Base-by-base conservation (phyloP, 2,329 filamentous ascomycete species). In the Podosphaera leucotricha region DNA sequence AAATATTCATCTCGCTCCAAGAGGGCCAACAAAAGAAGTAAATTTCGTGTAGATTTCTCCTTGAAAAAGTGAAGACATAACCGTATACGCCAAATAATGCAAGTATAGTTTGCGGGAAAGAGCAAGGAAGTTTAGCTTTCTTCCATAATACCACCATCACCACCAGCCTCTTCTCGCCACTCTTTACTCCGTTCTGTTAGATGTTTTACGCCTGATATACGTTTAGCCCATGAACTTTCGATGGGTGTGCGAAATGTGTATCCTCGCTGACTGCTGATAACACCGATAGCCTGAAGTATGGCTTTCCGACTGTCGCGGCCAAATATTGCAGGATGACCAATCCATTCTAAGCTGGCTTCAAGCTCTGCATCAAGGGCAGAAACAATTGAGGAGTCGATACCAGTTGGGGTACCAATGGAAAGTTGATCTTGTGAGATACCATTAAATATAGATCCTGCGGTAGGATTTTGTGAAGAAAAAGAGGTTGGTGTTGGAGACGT, bases 281-380 rank as follows among this genome's bases (percentile, higher is more conserved):
- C 86, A 6, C 90, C 87, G 52, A 98, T 95, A 15, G 86, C 84
- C 60, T 98, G 90, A 20, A 98, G 68, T 2, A 98, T 86, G 3
- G 87, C 84, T 65, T 98, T 98, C 55, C 90, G 77, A 46, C 82
- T 90, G 59, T 98, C 90, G 33, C 90, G 76, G 7, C 81, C 79
- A 58, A 98, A 98, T 2, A 95, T 83, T 1, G 86, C 86, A 1
- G 90, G 90, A 56, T 98, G 90, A 57, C 80, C 85, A 61, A 98
- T 95, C 90, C 90, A 98, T 62, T 98, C 90, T 15, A 98, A 66
- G 43, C 81, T 83, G 28, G 81, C 74, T 59, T 93, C 84, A 28
- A 98, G 71, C 60, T 98, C 90, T 1, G 81, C 74, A 59, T 98
- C 90, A 16, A 98, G 73, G 2, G 90, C 86, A 20, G 75, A 68